Conservation (phyloP, 805 yeast genomes). For the Candida mattraensis region DNA sequence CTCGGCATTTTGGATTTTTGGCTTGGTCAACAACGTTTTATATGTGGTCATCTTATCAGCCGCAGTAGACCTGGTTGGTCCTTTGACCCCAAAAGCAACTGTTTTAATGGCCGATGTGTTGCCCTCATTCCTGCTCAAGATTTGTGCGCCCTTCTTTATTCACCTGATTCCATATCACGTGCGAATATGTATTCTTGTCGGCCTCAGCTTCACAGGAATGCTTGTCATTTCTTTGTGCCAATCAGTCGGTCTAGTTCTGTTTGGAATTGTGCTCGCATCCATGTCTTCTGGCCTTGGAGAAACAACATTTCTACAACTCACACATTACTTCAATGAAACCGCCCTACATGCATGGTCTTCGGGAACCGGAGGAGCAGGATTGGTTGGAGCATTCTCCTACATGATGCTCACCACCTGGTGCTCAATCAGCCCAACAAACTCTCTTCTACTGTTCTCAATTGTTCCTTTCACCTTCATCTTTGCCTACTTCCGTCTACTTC, state of each 20-base stretch:
- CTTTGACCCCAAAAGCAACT: slow-evolving; percentile 76
- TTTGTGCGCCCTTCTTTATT: slow-evolving; percentile 75
- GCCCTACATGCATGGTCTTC: slow-evolving; percentile 85
- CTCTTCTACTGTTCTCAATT: slow-evolving; percentile 56
- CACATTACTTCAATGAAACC: slow-evolving; percentile 63
- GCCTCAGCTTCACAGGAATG: slow-evolving; percentile 74
- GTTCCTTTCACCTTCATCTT: slow-evolving; percentile 31
- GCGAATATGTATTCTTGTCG: slow-evolving; percentile 56
- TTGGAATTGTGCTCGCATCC: slow-evolving; percentile 80
- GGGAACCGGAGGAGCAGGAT: slow-evolving; percentile 96
- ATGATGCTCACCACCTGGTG: slow-evolving; percentile 71
- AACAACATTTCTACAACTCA: slow-evolving; percentile 79
- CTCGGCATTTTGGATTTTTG: slow-evolving; percentile 74
- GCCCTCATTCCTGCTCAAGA: slow-evolving; percentile 75
- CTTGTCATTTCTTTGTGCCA: slow-evolving; percentile 51
- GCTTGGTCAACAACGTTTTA: slow-evolving; percentile 81
- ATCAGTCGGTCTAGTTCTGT: slow-evolving; percentile 41
- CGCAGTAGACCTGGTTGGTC: slow-evolving; percentile 88
- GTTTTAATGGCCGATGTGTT: slow-evolving; percentile 84
- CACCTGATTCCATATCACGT: slow-evolving; percentile 59
- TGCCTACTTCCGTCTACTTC: slow-evolving; percentile 30
- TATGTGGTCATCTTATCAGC: slow-evolving; percentile 91
- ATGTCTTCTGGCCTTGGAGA: slow-evolving; percentile 89
- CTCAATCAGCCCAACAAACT: slow-evolving; percentile 49
- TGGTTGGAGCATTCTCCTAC: slow-evolving; percentile 74